Percentiles rank a stretch among this genome's conserved stretches.
Conservation (phyloP, 805 yeast species). For the Yarrowia sp. region DNA sequence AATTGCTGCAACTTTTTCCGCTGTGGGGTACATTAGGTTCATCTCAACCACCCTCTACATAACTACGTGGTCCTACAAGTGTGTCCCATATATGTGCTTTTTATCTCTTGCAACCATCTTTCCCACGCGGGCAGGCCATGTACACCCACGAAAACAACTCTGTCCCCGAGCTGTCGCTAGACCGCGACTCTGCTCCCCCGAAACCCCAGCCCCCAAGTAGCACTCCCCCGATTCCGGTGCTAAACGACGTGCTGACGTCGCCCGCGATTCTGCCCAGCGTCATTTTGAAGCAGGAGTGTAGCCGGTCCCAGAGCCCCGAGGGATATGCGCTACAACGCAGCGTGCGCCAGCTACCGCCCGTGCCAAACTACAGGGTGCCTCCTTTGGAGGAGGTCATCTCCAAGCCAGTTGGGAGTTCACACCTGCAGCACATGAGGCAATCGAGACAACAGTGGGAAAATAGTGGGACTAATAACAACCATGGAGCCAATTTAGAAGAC, state of each 20-base stretch:
- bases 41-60: slow-evolving; percentile 32
- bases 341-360: slow-evolving; percentile 9
- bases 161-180: slow-evolving; percentile 33
- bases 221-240: neutral
- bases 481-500: neutral
- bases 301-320: slow-evolving; percentile 39
- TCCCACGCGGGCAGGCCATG: slow-evolving; percentile 21
- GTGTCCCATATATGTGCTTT: slow-evolving; percentile 29
- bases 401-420: slow-evolving; percentile 7
- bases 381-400: slow-evolving; percentile 1
- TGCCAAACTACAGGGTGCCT: slow-evolving; percentile 13
- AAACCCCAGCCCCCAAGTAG: neutral
- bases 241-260: slow-evolving; percentile 17
- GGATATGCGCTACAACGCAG: slow-evolving; percentile 30
- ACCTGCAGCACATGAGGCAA: slow-evolving; percentile 10
- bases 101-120: slow-evolving; percentile 19
- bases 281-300: slow-evolving; percentile 35
- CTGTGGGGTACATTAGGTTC: slow-evolving; percentile 39
- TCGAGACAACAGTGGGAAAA: neutral
- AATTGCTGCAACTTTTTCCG: slow-evolving; percentile 34
- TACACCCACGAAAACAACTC: slow-evolving; percentile 37
- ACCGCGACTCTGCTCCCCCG: slow-evolving; percentile 13
- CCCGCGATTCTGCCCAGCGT: slow-evolving; percentile 31
- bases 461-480: neutral
- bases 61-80: slow-evolving; percentile 19